A percentile compares a stretch with the other conserved stretches of the same genome.
Evolutionary conservation across 202 grass and related monocot species (phyloP).

Genomic region (Zoysia matrella): DNA sequence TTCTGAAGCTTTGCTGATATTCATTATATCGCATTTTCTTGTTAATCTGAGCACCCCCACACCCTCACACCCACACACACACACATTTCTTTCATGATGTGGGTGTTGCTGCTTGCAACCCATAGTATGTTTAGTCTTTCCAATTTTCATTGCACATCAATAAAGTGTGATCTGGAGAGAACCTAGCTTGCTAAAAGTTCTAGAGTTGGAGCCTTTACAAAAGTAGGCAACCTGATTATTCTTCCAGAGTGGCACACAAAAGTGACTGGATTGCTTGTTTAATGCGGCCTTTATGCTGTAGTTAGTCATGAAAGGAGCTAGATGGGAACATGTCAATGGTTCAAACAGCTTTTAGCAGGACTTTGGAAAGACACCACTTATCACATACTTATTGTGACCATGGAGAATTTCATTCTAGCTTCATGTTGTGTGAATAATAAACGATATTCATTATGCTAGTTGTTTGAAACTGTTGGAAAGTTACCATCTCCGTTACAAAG

Average conservation of each 20-base stretch:
- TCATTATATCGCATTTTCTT: constrained; percentile 21
- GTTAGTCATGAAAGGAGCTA: constrained; percentile 43
- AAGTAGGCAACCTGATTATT: constrained; percentile 54
- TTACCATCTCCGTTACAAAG: too few relatives aligned
- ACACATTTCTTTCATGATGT: background rate
- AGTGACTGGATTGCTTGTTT: constrained; percentile 41
- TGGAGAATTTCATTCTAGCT: constrained; percentile 3
- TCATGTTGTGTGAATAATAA: background rate
- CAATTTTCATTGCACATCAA: constrained; percentile 11
- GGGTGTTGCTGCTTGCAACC: constrained; percentile 5
- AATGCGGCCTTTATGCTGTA: constrained; percentile 34
- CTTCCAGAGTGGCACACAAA: constrained; percentile 60
- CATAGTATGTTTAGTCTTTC: constrained; percentile 38
- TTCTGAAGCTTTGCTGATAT: constrained; percentile 16
- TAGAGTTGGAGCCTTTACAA: constrained; percentile 39
- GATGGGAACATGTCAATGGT: constrained; percentile 38
- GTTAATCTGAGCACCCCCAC: constrained; percentile 18
- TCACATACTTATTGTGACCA: constrained; percentile 28
- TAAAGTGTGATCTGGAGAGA: constrained; percentile 38
- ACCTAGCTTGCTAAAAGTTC: constrained; percentile 40
- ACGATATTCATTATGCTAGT: constrained; percentile 7
- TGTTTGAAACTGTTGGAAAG: constrained; percentile 6
- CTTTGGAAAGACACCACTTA: constrained; percentile 29
- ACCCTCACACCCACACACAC: too few relatives aligned
- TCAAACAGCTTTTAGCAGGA: constrained; percentile 32